These are phyloP conservation scores for Forsythia viridissima DNA, from an alignment of 257 asterid species.

Conservation along the genomic window DNA sequence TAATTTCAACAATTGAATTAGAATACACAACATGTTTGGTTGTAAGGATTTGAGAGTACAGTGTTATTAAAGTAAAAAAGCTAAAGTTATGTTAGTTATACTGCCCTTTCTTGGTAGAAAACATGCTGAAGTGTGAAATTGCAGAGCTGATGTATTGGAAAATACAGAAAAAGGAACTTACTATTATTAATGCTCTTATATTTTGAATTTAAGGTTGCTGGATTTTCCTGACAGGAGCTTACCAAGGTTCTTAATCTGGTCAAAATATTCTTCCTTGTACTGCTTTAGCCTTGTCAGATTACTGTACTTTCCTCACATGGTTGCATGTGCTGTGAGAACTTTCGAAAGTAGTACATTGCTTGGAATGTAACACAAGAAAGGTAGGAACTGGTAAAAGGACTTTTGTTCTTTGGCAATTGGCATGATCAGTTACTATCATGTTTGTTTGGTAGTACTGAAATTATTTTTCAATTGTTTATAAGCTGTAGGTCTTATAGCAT, in stretches of 20 bases:
- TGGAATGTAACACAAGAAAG: not conserved
- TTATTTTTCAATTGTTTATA: too few species aligned
- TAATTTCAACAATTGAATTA: too few species aligned
- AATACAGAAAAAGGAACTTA: not conserved
- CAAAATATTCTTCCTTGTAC: not conserved
- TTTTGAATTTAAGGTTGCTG: too few species aligned
- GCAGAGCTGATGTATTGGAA: not conserved
- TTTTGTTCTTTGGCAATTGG: not conserved
- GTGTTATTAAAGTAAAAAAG: too few species aligned
- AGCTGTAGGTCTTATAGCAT: too few species aligned
- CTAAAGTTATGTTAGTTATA: too few species aligned
- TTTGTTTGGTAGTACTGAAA: too few species aligned
- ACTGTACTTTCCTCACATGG: not conserved
- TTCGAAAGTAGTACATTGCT: not conserved
- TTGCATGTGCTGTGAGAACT: not conserved
- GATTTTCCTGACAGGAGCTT: not conserved
- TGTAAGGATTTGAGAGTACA: too few species aligned
- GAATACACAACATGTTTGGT: not conserved
- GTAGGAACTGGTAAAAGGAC: not conserved
- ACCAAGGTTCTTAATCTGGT: not conserved
- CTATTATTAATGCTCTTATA: too few species aligned
- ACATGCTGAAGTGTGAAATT: too few species aligned
- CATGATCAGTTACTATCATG: too few species aligned
- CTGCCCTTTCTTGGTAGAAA: too few species aligned
- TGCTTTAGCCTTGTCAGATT: not conserved